These are phyloP conservation scores for Alectoria sarmentosa DNA, from an alignment of 495 filamentous ascomycete genomes.

Conservation along the genomic window DNA sequence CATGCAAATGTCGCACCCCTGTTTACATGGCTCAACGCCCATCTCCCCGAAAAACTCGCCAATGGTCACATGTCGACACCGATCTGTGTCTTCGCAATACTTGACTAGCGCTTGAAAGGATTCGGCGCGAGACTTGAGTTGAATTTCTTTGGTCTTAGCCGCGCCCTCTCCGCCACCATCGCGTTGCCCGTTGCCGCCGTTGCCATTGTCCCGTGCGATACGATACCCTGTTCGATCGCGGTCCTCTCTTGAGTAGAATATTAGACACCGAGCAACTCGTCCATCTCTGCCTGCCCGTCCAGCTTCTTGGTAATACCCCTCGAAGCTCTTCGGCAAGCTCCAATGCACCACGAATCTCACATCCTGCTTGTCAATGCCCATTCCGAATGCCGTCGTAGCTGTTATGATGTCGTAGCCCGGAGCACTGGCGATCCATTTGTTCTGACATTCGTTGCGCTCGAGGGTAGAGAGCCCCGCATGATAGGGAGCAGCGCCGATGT, in stretches of 20 bases:
- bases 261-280: constrained; percentile 73
- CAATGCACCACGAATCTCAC: constrained; percentile 93
- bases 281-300: constrained; percentile 87
- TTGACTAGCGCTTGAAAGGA: constrained; percentile 54
- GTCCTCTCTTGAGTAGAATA: constrained; percentile 84
- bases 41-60: constrained; percentile 75
- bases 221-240: constrained; percentile 62
- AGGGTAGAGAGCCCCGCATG: constrained; percentile 42
- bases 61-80: constrained; percentile 72
- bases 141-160: constrained; percentile 27
- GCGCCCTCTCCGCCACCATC: constrained; percentile 15
- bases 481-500: constrained; percentile 43
- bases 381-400: constrained; percentile 91
- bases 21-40: constrained; percentile 58
- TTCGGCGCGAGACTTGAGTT: constrained; percentile 35
- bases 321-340: constrained; percentile 85
- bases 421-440: constrained; percentile 68
- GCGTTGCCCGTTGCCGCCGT: constrained; percentile 23
- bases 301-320: constrained; percentile 94
- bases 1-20: constrained; percentile 88
- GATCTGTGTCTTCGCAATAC: constrained; percentile 71
- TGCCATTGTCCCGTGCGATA: constrained; percentile 32
- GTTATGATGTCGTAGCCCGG: constrained; percentile 82
- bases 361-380: constrained; percentile 94
- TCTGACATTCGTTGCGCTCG: constrained; percentile 41